These are phyloP conservation scores for Neurospora sp. DNA, from an alignment of 495 filamentous ascomycete species.

Conservation along the genomic window DNA sequence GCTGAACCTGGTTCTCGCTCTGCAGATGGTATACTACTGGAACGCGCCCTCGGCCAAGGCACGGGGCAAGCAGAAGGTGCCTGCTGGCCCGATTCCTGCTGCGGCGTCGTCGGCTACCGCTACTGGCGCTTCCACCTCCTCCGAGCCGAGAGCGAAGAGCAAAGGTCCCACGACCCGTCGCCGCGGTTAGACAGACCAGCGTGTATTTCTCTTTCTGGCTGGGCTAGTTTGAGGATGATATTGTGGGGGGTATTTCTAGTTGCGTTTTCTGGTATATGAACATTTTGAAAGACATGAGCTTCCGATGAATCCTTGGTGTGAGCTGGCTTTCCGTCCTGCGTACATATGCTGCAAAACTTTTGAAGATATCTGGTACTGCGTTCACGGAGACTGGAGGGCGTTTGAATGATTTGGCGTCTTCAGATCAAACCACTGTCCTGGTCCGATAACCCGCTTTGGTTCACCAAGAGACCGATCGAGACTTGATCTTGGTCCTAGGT, in stretches of 20 bases:
- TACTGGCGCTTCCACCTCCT: slow-evolving; percentile 5
- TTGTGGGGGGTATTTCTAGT: background rate
- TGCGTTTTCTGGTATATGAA: background rate
- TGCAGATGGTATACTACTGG: slow-evolving; percentile 97
- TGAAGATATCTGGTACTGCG: background rate
- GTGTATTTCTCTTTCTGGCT: background rate
- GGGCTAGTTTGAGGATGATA: background rate
- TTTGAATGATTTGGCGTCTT: background rate
- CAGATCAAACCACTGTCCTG: background rate
- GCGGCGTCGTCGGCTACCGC: slow-evolving; percentile 18
- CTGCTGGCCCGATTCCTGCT: slow-evolving; percentile 4
- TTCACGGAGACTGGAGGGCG: background rate
- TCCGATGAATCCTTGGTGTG: background rate
- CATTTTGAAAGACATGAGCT: background rate
- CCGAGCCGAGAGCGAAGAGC: slow-evolving; percentile 26
- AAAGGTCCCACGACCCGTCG: slow-evolving; percentile 46
- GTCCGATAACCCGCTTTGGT: background rate
- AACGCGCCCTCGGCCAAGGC: slow-evolving; percentile 54
- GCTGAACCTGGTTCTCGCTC: slow-evolving; percentile 76
- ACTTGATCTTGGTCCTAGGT: background rate
- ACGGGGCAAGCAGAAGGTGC: slow-evolving; percentile 38
- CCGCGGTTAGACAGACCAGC: slow-evolving; percentile 28
- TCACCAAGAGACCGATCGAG: background rate
- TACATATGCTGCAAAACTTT: background rate
- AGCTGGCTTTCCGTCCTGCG: slow-evolving; percentile 5